Percentiles rank a stretch among this genome's conserved stretches.
These are phyloP conservation scores for Glutinoglossum americanum DNA, from an alignment of 495 filamentous ascomycete genomes.

Conservation along the genomic window DNA sequence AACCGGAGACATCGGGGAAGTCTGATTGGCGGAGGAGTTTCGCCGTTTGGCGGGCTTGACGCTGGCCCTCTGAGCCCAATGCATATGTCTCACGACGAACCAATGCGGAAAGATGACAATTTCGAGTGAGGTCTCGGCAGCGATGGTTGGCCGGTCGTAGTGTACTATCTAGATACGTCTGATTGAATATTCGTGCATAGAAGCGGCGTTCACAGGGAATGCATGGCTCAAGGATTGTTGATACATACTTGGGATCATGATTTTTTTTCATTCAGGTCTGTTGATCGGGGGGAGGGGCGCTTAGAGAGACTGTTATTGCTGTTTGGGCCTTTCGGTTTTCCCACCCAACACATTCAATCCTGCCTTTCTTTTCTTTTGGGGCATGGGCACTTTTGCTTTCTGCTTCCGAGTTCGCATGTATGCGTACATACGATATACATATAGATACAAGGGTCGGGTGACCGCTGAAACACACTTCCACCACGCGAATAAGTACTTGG, in stretches of 20 bases:
- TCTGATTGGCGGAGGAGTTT: constrained; percentile 17
- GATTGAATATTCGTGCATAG: background rate
- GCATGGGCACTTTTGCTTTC: too few relatives aligned
- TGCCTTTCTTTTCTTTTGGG: too few relatives aligned
- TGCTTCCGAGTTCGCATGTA: too few relatives aligned
- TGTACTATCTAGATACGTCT: background rate
- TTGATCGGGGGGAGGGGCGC: background rate
- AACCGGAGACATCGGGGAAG: constrained; percentile 20
- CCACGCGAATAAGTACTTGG: background rate
- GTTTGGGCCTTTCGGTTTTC: background rate
- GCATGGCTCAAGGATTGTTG: background rate
- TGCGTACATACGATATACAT: background rate
- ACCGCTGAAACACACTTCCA: background rate
- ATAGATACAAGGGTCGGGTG: background rate
- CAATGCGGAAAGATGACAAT: constrained; percentile 23
- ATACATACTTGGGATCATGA: background rate
- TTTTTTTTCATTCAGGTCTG: background rate
- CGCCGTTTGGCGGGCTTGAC: constrained; percentile 19
- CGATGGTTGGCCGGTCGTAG: background rate
- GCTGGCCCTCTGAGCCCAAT: constrained; percentile 26
- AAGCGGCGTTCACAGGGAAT: background rate
- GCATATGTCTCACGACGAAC: constrained; percentile 20
- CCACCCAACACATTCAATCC: background rate
- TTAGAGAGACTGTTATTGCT: too few relatives aligned
- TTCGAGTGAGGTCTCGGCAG: constrained; percentile 23